A percentile compares a stretch with the other conserved stretches of the same genome.
These are phyloP conservation scores for Termitomyces sp. DNA, from an alignment of 768 basidiomycete genomes.

Conservation along the genomic window DNA sequence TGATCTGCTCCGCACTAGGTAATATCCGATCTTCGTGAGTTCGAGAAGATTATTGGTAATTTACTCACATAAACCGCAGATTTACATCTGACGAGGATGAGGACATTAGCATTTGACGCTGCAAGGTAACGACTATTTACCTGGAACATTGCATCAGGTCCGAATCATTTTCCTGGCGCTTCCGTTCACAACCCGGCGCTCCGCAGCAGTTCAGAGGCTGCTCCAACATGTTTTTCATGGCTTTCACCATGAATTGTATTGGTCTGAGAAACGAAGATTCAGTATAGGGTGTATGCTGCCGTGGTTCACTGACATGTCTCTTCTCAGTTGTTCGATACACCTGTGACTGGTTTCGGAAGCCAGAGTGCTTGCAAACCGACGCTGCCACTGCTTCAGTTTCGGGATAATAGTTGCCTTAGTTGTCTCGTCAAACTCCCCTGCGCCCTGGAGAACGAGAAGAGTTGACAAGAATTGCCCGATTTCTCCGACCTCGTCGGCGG, in stretches of 20 bases:
- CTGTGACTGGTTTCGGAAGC: constrained; percentile 28
- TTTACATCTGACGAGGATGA: constrained; percentile 29
- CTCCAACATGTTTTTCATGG: constrained; percentile 25
- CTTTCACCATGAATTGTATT: constrained; percentile 21
- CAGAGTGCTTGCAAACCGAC: constrained; percentile 20
- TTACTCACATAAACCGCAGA: constrained; percentile 33
- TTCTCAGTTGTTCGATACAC: constrained; percentile 26
- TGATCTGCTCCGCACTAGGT: constrained; percentile 29
- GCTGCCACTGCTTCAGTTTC: constrained; percentile 27
- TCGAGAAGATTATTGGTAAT: background rate
- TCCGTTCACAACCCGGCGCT: constrained; percentile 19
- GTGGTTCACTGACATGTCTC: constrained; percentile 11
- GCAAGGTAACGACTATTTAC: constrained; percentile 13
- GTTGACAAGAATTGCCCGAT: constrained; percentile 35
- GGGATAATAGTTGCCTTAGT: constrained; percentile 26
- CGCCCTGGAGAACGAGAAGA: constrained; percentile 33
- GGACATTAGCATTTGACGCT: background rate
- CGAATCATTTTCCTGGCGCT: constrained; percentile 16
- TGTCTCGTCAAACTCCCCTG: constrained; percentile 20
- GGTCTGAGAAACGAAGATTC: constrained; percentile 8
- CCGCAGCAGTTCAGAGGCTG: constrained; percentile 25
- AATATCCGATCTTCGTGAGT: background rate
- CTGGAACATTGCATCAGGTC: constrained; percentile 31
- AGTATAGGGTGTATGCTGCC: background rate
- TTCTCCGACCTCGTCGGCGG: constrained; percentile 24